Percentiles rank a stretch among this genome's conserved stretches.
Conservation (phyloP, 2,329 filamentous ascomycete genomes). For the Botrytis elliptica region DNA sequence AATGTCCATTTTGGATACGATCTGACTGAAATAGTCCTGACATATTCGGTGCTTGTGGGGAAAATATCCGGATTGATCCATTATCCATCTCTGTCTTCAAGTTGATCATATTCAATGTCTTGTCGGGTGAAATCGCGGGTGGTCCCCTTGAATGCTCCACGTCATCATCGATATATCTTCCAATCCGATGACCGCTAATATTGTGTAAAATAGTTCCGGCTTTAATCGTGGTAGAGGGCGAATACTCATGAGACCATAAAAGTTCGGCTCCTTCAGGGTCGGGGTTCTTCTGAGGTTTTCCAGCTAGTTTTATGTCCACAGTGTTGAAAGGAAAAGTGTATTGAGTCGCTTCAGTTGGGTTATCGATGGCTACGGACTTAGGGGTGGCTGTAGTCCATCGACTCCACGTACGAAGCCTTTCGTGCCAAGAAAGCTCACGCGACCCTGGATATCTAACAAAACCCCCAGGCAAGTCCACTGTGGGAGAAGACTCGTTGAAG, state of each 20-base stretch:
- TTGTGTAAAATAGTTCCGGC: constrained; percentile 13
- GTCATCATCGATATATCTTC: not conserved
- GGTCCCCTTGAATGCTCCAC: not conserved
- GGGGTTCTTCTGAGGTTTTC: not conserved
- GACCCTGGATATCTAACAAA: constrained; percentile 28
- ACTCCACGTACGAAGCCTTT: constrained; percentile 35
- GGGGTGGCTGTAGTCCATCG: constrained; percentile 34
- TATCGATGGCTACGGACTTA: not conserved
- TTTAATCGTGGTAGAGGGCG: constrained; percentile 3
- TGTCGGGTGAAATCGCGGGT: not conserved
- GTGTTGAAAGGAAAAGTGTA: constrained; percentile 7
- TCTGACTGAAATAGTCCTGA: constrained; percentile 24
- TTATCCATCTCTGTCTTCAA: not conserved
- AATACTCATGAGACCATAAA: constrained; percentile 5
- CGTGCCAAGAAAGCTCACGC: constrained; percentile 35
- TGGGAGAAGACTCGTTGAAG: not conserved
- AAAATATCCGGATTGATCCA: constrained; percentile 26
- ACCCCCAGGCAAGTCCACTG: constrained; percentile 16
- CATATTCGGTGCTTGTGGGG: constrained; percentile 30
- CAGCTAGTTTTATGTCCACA: not conserved
- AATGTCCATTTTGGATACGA: not conserved
- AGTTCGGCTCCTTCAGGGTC: not conserved
- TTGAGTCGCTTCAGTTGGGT: not conserved
- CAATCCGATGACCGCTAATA: constrained; percentile 6
- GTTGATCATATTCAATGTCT: constrained; percentile 1